These are phyloP conservation scores for Colletotrichum sojae DNA, from an alignment of 2,329 filamentous ascomycete genomes.

Conservation along the genomic window DNA sequence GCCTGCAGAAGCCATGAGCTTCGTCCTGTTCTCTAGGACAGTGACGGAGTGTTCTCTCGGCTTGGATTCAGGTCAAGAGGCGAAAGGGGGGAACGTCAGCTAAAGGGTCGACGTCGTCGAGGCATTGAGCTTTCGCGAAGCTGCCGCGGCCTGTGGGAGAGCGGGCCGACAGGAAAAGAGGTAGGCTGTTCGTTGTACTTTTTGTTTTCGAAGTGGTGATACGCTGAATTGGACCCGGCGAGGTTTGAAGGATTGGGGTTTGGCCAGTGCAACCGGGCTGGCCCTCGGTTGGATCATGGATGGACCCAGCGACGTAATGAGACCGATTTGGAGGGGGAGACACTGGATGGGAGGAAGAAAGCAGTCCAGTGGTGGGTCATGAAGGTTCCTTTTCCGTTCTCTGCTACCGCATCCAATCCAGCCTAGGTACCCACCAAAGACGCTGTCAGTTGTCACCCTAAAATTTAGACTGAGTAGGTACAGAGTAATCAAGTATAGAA, in stretches of 20 bases:
- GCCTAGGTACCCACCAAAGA: too few species aligned
- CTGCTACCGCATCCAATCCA: conserved; percentile 20
- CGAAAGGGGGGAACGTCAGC: conserved; percentile 31
- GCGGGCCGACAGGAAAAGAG: not conserved
- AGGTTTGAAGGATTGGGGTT: conserved; percentile 17
- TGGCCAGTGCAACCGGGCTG: conserved; percentile 24
- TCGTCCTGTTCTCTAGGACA: conserved; percentile 5
- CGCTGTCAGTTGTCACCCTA: not conserved
- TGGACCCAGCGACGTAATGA: conserved; percentile 38
- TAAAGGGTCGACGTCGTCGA: conserved; percentile 32
- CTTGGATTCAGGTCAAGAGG: conserved; percentile 4
- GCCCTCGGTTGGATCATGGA: conserved; percentile 36
- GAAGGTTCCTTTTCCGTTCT: conserved; percentile 13
- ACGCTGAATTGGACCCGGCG: conserved; percentile 7
- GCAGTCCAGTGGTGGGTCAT: conserved; percentile 7
- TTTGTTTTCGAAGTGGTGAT: not conserved
- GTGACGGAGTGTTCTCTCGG: conserved; percentile 5
- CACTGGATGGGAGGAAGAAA: conserved; percentile 7
- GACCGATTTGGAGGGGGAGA: conserved; percentile 31
- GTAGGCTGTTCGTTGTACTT: not conserved
- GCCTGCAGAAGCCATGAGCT: conserved; percentile 38
- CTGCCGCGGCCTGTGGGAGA: conserved; percentile 12
- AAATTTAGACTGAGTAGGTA: conserved; percentile 4
- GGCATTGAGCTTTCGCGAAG: conserved; percentile 33
- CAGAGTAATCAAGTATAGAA: too few species aligned